Percentiles rank a stretch among this genome's conserved stretches.
Evolutionary conservation across 1,284 basidiomycete genomes (phyloP).

Genomic region (Apiotrichum brassicae): DNA sequence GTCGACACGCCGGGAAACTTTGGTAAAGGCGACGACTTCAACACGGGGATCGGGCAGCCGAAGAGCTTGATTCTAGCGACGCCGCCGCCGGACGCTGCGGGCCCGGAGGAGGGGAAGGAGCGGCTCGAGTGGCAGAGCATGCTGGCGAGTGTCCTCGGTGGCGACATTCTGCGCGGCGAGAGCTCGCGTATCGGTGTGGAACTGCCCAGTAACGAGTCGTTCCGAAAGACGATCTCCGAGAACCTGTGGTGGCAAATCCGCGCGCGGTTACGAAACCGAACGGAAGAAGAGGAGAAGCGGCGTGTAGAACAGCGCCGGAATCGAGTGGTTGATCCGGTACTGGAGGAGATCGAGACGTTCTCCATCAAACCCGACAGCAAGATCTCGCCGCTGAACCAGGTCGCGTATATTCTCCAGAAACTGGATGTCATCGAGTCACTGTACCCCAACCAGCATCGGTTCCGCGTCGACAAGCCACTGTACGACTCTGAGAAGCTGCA

Average conservation of each 20-base stretch:
- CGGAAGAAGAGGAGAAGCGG: conserved; percentile 74
- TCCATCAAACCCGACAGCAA: conserved; percentile 37
- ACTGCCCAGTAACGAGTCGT: conserved; percentile 62
- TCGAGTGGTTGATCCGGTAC: conserved; percentile 69
- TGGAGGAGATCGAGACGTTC: conserved; percentile 76
- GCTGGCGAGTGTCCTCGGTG: conserved; percentile 82
- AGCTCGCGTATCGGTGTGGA: conserved; percentile 73
- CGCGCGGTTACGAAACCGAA: conserved; percentile 72
- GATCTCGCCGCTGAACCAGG: conserved; percentile 60
- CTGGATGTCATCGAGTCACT: conserved; percentile 77
- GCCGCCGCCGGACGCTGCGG: conserved; percentile 14
- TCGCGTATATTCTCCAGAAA: conserved; percentile 66
- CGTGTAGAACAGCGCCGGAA: conserved; percentile 74
- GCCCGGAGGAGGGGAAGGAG: conserved; percentile 59
- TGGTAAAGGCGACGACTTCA: conserved; percentile 1
- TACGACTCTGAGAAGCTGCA: conserved; percentile 64
- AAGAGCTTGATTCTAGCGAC: conserved; percentile 14
- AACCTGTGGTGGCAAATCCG: conserved; percentile 85
- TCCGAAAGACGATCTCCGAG: conserved; percentile 58
- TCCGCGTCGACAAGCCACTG: conserved; percentile 68
- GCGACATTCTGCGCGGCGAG: conserved; percentile 88
- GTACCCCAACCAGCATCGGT: conserved; percentile 75
- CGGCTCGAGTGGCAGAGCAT: conserved; percentile 91
- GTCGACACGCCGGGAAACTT: conserved; percentile 5
- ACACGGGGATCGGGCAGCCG: conserved; percentile 15